These are phyloP conservation scores for Zygosaccharomyces lentus DNA, from an alignment of 805 yeast genomes.

Conservation along the genomic window DNA sequence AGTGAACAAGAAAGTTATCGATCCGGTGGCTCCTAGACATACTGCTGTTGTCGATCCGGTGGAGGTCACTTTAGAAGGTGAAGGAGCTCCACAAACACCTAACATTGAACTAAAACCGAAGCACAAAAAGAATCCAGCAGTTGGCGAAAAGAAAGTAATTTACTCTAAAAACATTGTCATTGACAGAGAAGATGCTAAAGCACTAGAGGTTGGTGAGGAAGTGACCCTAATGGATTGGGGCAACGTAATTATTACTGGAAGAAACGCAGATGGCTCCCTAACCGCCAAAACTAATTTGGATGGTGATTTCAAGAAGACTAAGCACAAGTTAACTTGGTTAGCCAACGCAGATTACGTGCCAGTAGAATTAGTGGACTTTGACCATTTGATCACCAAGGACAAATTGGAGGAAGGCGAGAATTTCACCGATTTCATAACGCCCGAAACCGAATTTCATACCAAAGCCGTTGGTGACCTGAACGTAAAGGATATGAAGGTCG, in stretches of 20 bases:
- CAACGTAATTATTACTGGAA: constrained; percentile 73
- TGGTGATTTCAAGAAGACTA: constrained; percentile 96
- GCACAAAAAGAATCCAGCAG: constrained; percentile 91
- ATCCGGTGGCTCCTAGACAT: constrained; percentile 94
- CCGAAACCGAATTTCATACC: constrained; percentile 78
- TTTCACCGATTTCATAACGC: constrained; percentile 87
- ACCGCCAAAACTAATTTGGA: constrained; percentile 81
- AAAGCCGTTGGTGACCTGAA: constrained; percentile 77
- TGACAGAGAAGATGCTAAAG: constrained; percentile 81
- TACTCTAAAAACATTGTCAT: constrained; percentile 60
- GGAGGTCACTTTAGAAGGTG: constrained; percentile 51
- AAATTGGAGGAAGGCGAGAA: constrained; percentile 91
- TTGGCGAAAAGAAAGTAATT: constrained; percentile 78
- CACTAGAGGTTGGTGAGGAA: constrained; percentile 81
- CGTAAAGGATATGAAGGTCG: constrained; percentile 69
- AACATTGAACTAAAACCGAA: constrained; percentile 72
- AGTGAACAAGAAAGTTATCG: constrained; percentile 92
- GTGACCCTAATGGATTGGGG: constrained; percentile 99
- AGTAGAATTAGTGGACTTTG: constrained; percentile 84
- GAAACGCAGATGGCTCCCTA: constrained; percentile 61
- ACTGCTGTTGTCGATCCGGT: constrained; percentile 80
- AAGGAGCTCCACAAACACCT: constrained; percentile 62
- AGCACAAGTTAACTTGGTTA: constrained; percentile 92
- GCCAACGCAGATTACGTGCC: constrained; percentile 74
- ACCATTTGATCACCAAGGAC: constrained; percentile 91